Conservation (phyloP, 495 filamentous ascomycete species). For the Lophiotrema nucula region DNA sequence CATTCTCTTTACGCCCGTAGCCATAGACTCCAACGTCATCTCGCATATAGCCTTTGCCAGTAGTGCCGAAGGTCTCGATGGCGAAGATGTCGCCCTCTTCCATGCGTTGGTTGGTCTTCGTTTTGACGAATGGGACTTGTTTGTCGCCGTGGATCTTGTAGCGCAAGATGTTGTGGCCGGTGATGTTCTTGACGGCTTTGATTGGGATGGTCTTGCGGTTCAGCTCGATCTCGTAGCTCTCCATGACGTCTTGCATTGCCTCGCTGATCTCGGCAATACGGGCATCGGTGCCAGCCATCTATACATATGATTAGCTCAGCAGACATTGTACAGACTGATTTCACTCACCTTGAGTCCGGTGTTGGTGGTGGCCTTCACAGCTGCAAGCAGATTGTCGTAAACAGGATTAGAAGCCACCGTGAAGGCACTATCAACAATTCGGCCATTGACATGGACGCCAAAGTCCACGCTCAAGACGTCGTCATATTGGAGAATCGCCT, state of each 20-base stretch:
- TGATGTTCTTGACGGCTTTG: conserved; percentile 83
- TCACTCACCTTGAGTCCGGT: conserved; percentile 63
- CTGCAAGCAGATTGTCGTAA: conserved; percentile 78
- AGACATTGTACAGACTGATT: not conserved
- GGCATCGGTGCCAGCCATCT: conserved; percentile 79
- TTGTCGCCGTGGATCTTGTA: conserved; percentile 87
- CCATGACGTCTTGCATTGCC: conserved; percentile 82
- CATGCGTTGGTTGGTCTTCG: conserved; percentile 70
- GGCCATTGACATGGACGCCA: conserved; percentile 84
- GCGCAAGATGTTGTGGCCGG: conserved; percentile 82
- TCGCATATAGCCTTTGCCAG: conserved; percentile 78
- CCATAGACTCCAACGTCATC: conserved; percentile 62
- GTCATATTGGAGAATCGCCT: conserved; percentile 65
- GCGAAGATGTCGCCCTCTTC: conserved; percentile 92
- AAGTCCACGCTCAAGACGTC: conserved; percentile 96
- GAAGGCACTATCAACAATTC: conserved; percentile 91
- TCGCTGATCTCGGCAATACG: conserved; percentile 74
- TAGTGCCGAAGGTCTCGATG: conserved; percentile 92
- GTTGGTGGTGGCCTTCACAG: conserved; percentile 84
- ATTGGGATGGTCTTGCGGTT: conserved; percentile 75
- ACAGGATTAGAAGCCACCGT: conserved; percentile 83
- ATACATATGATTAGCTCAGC: conserved; percentile 4
- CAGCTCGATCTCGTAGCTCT: conserved; percentile 81
- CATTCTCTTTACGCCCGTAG: conserved; percentile 61
- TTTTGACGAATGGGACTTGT: conserved; percentile 88